These are phyloP conservation scores for Aspergillus brasiliensis DNA, from an alignment of 2,329 filamentous ascomycete genomes.

Conservation along the genomic window DNA sequence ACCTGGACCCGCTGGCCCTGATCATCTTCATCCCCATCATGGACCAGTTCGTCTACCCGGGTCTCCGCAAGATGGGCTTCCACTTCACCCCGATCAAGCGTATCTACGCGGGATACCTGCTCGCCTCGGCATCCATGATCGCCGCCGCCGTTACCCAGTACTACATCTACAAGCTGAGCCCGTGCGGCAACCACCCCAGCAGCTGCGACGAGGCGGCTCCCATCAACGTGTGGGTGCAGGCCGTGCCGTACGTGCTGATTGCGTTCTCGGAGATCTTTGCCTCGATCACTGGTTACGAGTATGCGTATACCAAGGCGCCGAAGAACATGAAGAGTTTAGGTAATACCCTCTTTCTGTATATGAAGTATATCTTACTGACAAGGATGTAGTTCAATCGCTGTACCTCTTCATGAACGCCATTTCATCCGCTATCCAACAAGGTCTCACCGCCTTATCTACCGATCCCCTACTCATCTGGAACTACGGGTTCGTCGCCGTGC, in stretches of 20 bases:
- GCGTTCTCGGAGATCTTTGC: constrained; percentile 61
- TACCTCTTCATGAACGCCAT: constrained; percentile 71
- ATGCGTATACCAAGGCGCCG: constrained; percentile 74
- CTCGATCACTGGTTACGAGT: constrained; percentile 66
- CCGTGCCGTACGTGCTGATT: constrained; percentile 54
- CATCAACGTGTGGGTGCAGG: constrained; percentile 65
- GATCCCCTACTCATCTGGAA: constrained; percentile 74
- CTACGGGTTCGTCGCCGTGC: constrained; percentile 65
- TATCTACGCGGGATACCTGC: constrained; percentile 53
- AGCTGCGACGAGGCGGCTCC: constrained; percentile 52
- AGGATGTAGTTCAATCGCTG: constrained; percentile 57
- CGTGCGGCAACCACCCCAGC: constrained; percentile 60
- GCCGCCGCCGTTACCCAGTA: constrained; percentile 53
- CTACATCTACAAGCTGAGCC: constrained; percentile 60
- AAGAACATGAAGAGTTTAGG: constrained; percentile 75
- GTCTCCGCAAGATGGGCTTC: constrained; percentile 48
- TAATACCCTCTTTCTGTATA: constrained; percentile 66
- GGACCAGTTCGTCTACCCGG: constrained; percentile 55
- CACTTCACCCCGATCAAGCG: constrained; percentile 57
- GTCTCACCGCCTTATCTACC: constrained; percentile 61
- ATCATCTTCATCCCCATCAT: constrained; percentile 58
- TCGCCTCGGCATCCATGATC: constrained; percentile 54
- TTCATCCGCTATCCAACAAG: constrained; percentile 68
- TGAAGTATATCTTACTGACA: constrained; percentile 56
- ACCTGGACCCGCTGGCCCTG: constrained; percentile 55